A percentile compares a stretch with the other conserved stretches of the same genome.
These are phyloP conservation scores for Mangifera indica DNA, from an alignment of 345 rosid genomes.

Conservation along the genomic window DNA sequence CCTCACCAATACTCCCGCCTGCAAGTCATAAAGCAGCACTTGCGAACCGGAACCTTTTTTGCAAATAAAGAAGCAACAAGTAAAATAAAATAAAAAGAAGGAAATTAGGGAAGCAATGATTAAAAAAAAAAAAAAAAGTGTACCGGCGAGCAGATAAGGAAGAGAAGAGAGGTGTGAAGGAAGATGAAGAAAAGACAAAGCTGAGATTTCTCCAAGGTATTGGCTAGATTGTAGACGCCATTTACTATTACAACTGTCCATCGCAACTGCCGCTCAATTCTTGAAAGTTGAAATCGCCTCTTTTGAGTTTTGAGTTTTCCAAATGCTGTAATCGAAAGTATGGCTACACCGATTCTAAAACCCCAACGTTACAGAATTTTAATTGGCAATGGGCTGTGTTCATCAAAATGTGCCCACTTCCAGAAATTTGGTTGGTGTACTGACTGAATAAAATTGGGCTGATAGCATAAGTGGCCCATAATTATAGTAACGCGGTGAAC, in stretches of 20 bases:
- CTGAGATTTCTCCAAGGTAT: conserved; percentile 82
- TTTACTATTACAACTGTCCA: conserved; percentile 35
- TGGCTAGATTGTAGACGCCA: conserved; percentile 54
- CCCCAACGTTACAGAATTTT: too few relatives aligned
- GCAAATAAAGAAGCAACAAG: not conserved
- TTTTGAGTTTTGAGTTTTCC: not conserved
- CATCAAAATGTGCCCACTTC: too few relatives aligned
- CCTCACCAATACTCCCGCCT: conserved; percentile 40
- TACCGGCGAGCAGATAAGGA: conserved; percentile 70
- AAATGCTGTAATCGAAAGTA: too few relatives aligned
- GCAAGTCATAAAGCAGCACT: conserved; percentile 59
- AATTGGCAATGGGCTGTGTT: too few relatives aligned
- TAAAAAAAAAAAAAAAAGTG: not conserved
- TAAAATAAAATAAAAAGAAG: not conserved
- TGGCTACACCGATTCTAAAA: too few relatives aligned
- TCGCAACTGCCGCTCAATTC: conserved; percentile 23
- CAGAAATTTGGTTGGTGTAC: not conserved
- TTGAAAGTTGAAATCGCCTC: not conserved
- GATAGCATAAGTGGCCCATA: not conserved
- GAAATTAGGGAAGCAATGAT: not conserved
- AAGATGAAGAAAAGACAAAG: conserved; percentile 66
- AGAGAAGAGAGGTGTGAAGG: conserved; percentile 47
- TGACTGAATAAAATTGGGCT: not conserved
- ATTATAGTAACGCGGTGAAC: too few relatives aligned
- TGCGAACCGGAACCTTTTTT: conserved; percentile 60